Conservation (phyloP, 345 rosid species). For the Camelina laxa region DNA sequence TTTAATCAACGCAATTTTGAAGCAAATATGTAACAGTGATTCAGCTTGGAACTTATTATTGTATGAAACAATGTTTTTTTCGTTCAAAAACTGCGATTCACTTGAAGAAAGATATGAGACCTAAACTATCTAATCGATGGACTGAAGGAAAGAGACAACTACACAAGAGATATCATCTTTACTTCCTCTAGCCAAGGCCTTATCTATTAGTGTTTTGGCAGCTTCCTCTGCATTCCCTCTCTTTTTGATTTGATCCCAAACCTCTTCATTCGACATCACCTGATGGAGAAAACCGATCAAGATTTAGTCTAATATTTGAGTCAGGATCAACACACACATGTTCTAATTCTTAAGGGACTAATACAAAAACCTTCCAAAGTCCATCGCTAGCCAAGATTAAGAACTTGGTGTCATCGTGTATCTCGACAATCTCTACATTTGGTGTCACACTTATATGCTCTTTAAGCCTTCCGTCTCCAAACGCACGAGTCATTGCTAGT, state of each 20-base stretch:
- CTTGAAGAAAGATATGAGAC: background rate
- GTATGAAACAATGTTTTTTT: slow-evolving; percentile 19
- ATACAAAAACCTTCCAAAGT: slow-evolving; percentile 52
- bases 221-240: slow-evolving; percentile 45
- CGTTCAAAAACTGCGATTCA: background rate
- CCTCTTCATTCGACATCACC: slow-evolving; percentile 62
- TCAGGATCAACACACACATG: background rate
- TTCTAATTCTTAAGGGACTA: background rate
- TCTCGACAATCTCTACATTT: slow-evolving; percentile 34
- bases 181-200: slow-evolving; percentile 48
- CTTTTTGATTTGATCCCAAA: slow-evolving; percentile 34
- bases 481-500: slow-evolving; percentile 58
- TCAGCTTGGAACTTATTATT: background rate
- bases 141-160: slow-evolving; percentile 45
- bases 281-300: slow-evolving; percentile 15
- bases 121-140: background rate
- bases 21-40: background rate
- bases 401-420: slow-evolving; percentile 45
- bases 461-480: slow-evolving; percentile 56
- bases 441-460: slow-evolving; percentile 56
- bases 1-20: slow-evolving; percentile 22
- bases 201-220: slow-evolving; percentile 40
- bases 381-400: slow-evolving; percentile 66
- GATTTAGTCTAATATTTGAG: background rate
- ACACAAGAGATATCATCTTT: slow-evolving; percentile 55